Percentiles rank a stretch among this genome's conserved stretches.
phyloP scores from a whole-genome alignment of 768 basidiomycete species.

The Amyloporia xantha region DNA sequence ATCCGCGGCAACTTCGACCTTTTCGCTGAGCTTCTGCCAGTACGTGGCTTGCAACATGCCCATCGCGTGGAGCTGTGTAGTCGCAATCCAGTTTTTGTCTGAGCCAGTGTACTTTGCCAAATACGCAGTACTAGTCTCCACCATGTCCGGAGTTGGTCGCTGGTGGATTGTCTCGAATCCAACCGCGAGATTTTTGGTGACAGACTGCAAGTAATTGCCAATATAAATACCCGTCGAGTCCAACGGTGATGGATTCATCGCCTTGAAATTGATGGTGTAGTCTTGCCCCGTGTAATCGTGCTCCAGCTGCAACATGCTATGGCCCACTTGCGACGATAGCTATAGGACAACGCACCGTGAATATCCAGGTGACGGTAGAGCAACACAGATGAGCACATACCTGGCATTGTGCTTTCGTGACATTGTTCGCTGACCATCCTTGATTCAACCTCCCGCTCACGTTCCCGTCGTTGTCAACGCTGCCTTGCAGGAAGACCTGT shows the following conservation, averaged over 20 bases:
- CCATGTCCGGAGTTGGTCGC: slow-evolving; percentile 61
- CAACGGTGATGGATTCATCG: slow-evolving; percentile 83
- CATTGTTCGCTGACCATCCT: slow-evolving; percentile 70
- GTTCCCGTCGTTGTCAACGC: slow-evolving; percentile 89
- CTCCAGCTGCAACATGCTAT: slow-evolving; percentile 90
- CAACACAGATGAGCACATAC: slow-evolving; percentile 43
- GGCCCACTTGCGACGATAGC: slow-evolving; percentile 71
- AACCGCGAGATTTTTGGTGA: slow-evolving; percentile 84
- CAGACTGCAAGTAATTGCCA: slow-evolving; percentile 86
- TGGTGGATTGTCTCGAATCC: slow-evolving; percentile 85
- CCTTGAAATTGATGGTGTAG: slow-evolving; percentile 79
- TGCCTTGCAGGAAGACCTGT: slow-evolving; percentile 91
- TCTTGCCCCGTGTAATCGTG: slow-evolving; percentile 90
- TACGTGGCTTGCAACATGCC: slow-evolving; percentile 89
- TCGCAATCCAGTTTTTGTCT: slow-evolving; percentile 86
- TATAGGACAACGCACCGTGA: slow-evolving; percentile 24
- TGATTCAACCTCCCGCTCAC: slow-evolving; percentile 86
- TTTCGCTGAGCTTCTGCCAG: slow-evolving; percentile 93
- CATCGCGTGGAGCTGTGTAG: slow-evolving; percentile 76
- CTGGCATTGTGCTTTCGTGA: slow-evolving; percentile 86
- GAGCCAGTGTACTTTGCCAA: slow-evolving; percentile 71
- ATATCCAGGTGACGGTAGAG: background rate
- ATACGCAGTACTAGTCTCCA: slow-evolving; percentile 70
- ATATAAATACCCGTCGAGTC: slow-evolving; percentile 91
- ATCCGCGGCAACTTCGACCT: slow-evolving; percentile 97